phyloP scores from a whole-genome alignment of 768 basidiomycete species.

The Ramaria rubella region DNA sequence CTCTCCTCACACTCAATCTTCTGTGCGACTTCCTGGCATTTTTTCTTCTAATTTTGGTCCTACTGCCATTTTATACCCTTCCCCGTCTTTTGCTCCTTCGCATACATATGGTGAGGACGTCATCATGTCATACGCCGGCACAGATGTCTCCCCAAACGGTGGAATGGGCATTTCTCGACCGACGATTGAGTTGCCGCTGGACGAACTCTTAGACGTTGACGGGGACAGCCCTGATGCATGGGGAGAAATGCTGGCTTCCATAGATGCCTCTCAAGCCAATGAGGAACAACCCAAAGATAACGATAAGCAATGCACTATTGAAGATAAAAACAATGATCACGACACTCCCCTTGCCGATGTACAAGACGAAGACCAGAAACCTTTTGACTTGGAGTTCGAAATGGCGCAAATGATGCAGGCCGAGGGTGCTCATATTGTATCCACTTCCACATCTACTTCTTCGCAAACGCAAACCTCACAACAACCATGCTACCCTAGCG shows the following conservation, averaged over 20 bases:
- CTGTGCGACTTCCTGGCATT: constrained; percentile 64
- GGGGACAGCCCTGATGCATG: constrained; percentile 28
- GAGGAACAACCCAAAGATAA: constrained; percentile 1
- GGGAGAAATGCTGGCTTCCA: constrained; percentile 4
- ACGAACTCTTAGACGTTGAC: constrained; percentile 58
- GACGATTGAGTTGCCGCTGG: constrained; percentile 81
- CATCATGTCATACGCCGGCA: constrained; percentile 23
- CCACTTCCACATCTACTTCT: background rate
- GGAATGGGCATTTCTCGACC: constrained; percentile 63
- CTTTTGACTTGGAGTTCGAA: constrained; percentile 8
- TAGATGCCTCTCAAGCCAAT: constrained; percentile 1
- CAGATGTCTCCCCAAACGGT: constrained; percentile 36
- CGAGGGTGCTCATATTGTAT: background rate
- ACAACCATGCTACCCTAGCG: background rate
- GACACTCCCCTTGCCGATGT: background rate
- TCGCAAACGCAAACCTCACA: too few relatives aligned
- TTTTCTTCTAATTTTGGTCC: constrained; percentile 76
- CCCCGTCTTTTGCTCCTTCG: constrained; percentile 58
- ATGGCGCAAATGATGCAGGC: constrained; percentile 3
- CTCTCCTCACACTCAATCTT: constrained; percentile 11
- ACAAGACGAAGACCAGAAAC: background rate
- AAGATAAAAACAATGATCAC: background rate
- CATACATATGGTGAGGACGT: constrained; percentile 78
- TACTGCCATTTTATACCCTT: constrained; percentile 60
- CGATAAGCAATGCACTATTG: background rate